Evolutionary conservation across 768 basidiomycete species (phyloP), one percentile per base, ranked within the genome.

Genomic region (Lactifluus rugatus): DNA sequence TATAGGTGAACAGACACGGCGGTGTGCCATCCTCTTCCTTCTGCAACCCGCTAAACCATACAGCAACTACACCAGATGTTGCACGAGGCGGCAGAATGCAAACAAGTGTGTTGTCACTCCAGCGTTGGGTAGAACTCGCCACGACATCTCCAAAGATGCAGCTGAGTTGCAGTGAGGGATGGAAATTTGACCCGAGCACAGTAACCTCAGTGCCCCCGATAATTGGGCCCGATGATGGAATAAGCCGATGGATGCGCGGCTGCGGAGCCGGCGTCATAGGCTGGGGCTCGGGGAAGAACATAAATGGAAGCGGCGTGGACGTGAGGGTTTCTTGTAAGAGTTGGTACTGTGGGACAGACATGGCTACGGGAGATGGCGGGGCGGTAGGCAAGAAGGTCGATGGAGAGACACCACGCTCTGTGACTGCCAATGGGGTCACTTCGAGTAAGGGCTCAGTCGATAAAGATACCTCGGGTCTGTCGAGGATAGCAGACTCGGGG

Each of bases 181-280:
- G 83, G 72, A 99, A 97, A 69, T 93, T 90, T 52, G 87, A 83
- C 9, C 96, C 96, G 7, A 96, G 80, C 17, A 99, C 75, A 2
- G 95, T 98, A 34, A 99, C 87, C 71, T 96, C 93, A 63, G 91
- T 93, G 1, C 95, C 95, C 32, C 94, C 94, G 58, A 86, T 82
- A 21, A 89, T 93, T 10, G 93, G 92, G 13, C 93, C 91, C 58
- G 80, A 77, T 54, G 83, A 81, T 1, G 91, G 91, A 62, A 93
- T 91, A 41, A 93, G 80, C 6, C 89, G 83, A 66, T 91, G 89
- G 56, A 93, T 93, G 47, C 78, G 85, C 13, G 90, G 89, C 39
- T 79, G 71, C 53, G 80, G 81, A 58, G 79, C 68, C 58, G 78
- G 74, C 58, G 76, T 58, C 36, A 76, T 65, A 61, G 80, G 73